Percentiles rank a stretch among this genome's conserved stretches.
Evolutionary conservation across 768 basidiomycete species (phyloP).

Genomic region (Lactarius psammicola): DNA sequence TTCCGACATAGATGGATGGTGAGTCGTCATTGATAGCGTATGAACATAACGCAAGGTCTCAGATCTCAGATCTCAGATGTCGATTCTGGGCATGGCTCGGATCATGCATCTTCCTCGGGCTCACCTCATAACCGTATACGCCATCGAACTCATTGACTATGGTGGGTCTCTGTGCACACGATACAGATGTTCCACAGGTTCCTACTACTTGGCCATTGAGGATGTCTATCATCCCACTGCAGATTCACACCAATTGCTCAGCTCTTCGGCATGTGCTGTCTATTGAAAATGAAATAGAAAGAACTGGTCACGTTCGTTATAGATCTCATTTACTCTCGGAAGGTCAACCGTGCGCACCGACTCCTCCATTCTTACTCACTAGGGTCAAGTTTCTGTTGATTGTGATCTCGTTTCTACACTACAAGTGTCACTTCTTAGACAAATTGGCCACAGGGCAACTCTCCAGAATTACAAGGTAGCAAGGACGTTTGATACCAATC

Average conservation of each 20-base stretch:
- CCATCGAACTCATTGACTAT: constrained; percentile 88
- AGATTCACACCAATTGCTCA: constrained; percentile 73
- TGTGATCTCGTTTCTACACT: constrained; percentile 67
- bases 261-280: constrained; percentile 75
- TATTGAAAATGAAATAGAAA: constrained; percentile 75
- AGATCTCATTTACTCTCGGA: constrained; percentile 84
- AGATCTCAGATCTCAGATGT: too few species aligned
- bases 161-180: constrained; percentile 80
- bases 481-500: constrained; percentile 65
- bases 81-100: constrained; percentile 65
- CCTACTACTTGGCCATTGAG: constrained; percentile 78
- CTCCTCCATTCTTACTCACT: constrained; percentile 25
- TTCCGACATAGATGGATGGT: too few species aligned
- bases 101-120: constrained; percentile 19
- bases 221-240: constrained; percentile 48
- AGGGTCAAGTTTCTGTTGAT: constrained; percentile 37
- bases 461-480: constrained; percentile 83
- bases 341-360: constrained; percentile 44
- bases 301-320: constrained; percentile 79
- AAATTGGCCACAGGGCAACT: constrained; percentile 80
- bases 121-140: constrained; percentile 55
- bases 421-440: constrained; percentile 71
- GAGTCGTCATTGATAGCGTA: constrained; percentile 19
- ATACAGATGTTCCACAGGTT: constrained; percentile 97
- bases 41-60: constrained; percentile 37